Evolutionary conservation across 768 basidiomycete genomes (phyloP), one percentile per base, ranked within the genome.

Genomic region (Lactarius akahatsu): DNA sequence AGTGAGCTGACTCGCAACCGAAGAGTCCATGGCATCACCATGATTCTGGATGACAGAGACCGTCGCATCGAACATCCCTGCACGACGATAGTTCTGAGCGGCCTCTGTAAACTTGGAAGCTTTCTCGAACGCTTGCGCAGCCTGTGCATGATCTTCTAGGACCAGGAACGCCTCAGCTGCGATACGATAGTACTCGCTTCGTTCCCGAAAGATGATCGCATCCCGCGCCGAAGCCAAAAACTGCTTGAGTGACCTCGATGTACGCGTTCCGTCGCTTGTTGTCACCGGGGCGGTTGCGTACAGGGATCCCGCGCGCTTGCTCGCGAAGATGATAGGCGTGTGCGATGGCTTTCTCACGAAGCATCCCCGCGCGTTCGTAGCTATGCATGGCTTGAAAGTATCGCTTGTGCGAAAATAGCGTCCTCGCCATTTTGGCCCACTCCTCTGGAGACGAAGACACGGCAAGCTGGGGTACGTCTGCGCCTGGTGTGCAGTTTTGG

Each of bases 351-450:
- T 74, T 80, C 73, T 86, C 79, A 18, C 78, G 78, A 0, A 67
- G 73, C 56, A 78, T 71, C 2, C 67, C 74, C 1, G 87, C 88
- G 3, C 81, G 79, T 57, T 80, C 78, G 54, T 81, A 87, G 63
- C 83, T 84, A 57, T 83, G 78, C 76, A 79, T 80, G 0, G 87
- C 85, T 66, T 87, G 83, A 3, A 77, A 71, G 67, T 83, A 88
- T 45, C 78, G 77, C 43, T 80, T 76, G 61, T 81, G 76, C 45
- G 75, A 69, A 71, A 84, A 85, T 3, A 84, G 67, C 8, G 74
- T 70, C 0, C 68, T 69, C 0, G 81, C 83, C 20, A 75, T 79
- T 28, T 73, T 71, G 4, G 74, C 77, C 83, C 83, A 84, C 70
- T 85, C 83, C 30, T 75, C 78, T 1, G 71, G 69, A 13, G 81